Conservation (phyloP, 2,329 filamentous ascomycete species). For the Macrophomina tecta region DNA sequence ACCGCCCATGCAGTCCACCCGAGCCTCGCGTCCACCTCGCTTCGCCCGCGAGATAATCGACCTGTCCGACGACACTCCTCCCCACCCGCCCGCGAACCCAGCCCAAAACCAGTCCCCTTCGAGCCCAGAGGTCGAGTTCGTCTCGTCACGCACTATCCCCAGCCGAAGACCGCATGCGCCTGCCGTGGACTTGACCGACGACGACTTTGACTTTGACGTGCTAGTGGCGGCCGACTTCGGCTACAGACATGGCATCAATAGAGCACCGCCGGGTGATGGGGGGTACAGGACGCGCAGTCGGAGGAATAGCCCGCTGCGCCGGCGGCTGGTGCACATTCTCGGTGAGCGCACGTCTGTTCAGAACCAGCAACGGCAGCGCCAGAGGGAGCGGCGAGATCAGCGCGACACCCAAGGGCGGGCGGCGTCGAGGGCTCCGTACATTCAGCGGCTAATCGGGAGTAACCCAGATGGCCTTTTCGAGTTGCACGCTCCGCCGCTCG, state of each 20-base stretch:
- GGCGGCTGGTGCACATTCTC: conserved; percentile 19
- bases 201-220: conserved; percentile 11
- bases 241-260: conserved; percentile 5
- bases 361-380: conserved; percentile 13
- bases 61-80: conserved; percentile 47
- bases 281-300: conserved; percentile 19
- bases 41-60: conserved; percentile 53
- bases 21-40: conserved; percentile 47
- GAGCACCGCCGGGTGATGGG: conserved; percentile 17
- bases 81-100: conserved; percentile 32
- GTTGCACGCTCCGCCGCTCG: background rate
- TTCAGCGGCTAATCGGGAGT: conserved; percentile 20
- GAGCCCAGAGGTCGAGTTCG: conserved; percentile 60
- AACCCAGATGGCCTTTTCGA: conserved; percentile 21
- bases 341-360: conserved; percentile 23
- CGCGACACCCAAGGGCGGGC: background rate
- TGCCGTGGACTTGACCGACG: conserved; percentile 28
- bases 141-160: conserved; percentile 37
- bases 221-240: conserved; percentile 8
- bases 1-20: conserved; percentile 33
- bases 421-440: conserved; percentile 3
- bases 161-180: background rate
- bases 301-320: conserved; percentile 10
- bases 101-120: conserved; percentile 29
- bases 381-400: conserved; percentile 14